Evolutionary conservation across 768 basidiomycete species (phyloP).

Genomic region (Boletus reticulatus): DNA sequence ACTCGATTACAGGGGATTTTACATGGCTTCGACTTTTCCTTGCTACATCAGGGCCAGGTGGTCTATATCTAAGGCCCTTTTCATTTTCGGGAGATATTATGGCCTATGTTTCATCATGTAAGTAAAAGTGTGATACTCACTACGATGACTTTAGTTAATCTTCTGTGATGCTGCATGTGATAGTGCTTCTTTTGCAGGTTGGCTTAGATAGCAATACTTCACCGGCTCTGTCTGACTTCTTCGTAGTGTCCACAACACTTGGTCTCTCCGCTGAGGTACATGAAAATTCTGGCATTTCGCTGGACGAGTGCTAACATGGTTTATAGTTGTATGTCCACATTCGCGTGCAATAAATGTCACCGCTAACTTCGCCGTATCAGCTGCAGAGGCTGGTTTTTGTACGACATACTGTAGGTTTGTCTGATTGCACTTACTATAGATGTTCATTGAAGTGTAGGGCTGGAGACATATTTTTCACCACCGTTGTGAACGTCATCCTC

Average conservation of each 20-base stretch:
- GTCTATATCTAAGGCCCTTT: neutral
- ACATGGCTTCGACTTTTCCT: neutral
- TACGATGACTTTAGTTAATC: neutral
- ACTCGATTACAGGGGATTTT: neutral
- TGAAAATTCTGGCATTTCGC: neutral
- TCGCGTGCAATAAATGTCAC: neutral
- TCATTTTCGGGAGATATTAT: conserved; percentile 7
- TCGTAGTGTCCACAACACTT: neutral
- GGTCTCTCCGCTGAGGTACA: neutral
- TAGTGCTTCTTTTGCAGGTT: neutral
- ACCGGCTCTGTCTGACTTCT: neutral
- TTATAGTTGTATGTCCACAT: neutral
- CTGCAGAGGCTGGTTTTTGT: neutral
- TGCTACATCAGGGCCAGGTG: neutral
- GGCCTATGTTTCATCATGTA: neutral
- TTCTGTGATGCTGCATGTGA: neutral
- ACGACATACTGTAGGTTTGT: neutral
- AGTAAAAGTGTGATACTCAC: neutral
- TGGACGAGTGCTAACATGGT: neutral
- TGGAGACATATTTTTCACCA: conserved; percentile 5
- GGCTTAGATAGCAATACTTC: neutral
- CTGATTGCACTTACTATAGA: no score
- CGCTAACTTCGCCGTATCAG: neutral
- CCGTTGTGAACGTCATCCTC: conserved; percentile 1
- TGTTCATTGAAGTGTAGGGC: neutral